Evolutionary conservation across 345 rosid species (phyloP).

Genomic region (Eucalyptus cloeziana): DNA sequence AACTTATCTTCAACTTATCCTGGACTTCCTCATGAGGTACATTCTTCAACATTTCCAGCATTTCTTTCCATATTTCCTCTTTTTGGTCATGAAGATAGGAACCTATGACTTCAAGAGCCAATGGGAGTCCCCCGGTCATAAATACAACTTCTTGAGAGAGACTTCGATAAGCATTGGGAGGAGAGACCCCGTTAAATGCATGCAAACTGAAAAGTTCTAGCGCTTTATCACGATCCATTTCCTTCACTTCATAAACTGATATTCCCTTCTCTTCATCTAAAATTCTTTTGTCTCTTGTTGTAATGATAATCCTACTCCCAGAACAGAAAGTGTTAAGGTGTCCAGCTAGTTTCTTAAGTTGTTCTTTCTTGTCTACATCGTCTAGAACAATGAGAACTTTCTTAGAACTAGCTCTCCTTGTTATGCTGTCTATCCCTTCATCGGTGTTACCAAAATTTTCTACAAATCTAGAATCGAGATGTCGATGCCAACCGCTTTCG

Average conservation of each 20-base stretch:
- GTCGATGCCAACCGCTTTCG: not conserved
- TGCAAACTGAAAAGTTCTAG: not conserved
- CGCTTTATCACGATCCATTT: not conserved
- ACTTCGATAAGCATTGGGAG: fast-evolving
- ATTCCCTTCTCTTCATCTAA: not conserved
- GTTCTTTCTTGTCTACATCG: not conserved
- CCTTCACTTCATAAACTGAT: fast-evolving
- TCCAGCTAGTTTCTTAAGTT: not conserved
- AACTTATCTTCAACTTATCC: not conserved
- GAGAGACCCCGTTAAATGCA: fast-evolving
- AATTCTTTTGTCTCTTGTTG: fast-evolving
- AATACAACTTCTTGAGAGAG: not conserved
- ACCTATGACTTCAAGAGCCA: not conserved
- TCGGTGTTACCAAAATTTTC: fast-evolving
- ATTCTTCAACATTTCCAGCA: not conserved
- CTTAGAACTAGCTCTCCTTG: not conserved
- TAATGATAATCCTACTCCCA: not conserved
- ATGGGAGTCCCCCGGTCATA: not conserved
- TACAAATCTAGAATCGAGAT: not conserved
- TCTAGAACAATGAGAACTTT: not conserved
- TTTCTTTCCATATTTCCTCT: not conserved
- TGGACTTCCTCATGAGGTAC: not conserved
- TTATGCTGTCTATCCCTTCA: not conserved
- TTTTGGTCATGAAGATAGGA: not conserved
- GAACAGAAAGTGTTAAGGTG: fast-evolving